Percentiles rank a stretch among this genome's conserved stretches.
phyloP scores from a whole-genome alignment of 768 basidiomycete species.

The Naematelia encephala region DNA sequence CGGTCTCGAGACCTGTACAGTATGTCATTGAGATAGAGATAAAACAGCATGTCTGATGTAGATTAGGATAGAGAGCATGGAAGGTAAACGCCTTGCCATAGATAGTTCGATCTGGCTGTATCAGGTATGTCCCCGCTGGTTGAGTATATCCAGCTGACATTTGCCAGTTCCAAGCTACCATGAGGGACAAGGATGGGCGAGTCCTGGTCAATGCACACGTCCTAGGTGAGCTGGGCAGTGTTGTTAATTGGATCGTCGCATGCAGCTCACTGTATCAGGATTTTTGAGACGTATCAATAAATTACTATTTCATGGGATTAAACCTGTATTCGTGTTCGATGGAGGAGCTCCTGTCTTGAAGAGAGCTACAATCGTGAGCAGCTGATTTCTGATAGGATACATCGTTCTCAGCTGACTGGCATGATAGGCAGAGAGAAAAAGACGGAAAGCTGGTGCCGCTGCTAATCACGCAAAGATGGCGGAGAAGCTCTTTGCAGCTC shows the following conservation, averaged over 20 bases:
- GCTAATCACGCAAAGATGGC: slow-evolving; percentile 80
- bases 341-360: slow-evolving; percentile 92
- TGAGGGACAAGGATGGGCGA: slow-evolving; percentile 94
- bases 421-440: slow-evolving; percentile 73
- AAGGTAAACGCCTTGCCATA: slow-evolving; percentile 92
- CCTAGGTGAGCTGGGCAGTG: slow-evolving; percentile 58
- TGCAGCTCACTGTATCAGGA: slow-evolving; percentile 17
- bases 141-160: not conserved
- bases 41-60: slow-evolving; percentile 12
- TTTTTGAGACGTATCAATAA: slow-evolving; percentile 75
- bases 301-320: slow-evolving; percentile 93
- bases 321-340: slow-evolving; percentile 98
- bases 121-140: slow-evolving; percentile 55
- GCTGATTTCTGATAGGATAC: not conserved
- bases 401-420: not conserved
- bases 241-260: not conserved
- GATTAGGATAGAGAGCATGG: slow-evolving; percentile 81
- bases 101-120: slow-evolving; percentile 99
- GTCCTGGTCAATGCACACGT: slow-evolving; percentile 90
- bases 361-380: slow-evolving; percentile 74
- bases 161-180: slow-evolving; percentile 90
- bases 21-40: not conserved
- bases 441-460: slow-evolving; percentile 86
- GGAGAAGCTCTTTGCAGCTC: slow-evolving; percentile 86
- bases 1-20: slow-evolving; percentile 93